Conservation (phyloP, 371 early-diverging fungal species). For the Chytridiales sp. region DNA sequence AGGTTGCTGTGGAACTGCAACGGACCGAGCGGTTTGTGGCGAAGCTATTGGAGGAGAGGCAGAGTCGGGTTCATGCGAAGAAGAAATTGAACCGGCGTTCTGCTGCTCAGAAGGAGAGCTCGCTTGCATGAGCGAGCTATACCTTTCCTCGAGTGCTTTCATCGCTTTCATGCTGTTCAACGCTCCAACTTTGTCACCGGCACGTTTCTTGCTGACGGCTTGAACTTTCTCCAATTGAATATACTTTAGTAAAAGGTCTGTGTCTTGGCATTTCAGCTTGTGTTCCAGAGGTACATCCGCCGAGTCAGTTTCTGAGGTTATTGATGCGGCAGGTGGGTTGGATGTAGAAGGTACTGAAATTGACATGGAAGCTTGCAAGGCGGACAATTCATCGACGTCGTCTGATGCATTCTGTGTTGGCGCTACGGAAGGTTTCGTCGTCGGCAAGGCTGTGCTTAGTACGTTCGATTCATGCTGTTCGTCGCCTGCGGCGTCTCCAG, state of each 20-base stretch:
- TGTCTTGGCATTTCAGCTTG: slow-evolving; percentile 23
- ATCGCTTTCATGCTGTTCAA: slow-evolving; percentile 18
- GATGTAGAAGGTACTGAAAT: slow-evolving; percentile 3
- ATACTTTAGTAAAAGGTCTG: slow-evolving; percentile 29
- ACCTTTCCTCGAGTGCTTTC: slow-evolving; percentile 27
- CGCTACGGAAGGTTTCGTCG: background rate
- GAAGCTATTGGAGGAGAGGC: no score
- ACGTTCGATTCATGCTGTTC: background rate
- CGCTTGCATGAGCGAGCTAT: background rate
- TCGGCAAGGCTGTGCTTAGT: background rate
- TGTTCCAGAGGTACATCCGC: slow-evolving; percentile 28
- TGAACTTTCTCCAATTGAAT: slow-evolving; percentile 33
- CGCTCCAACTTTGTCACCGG: slow-evolving; percentile 35
- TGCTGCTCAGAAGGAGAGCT: background rate
- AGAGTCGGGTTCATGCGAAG: background rate
- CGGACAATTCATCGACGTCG: slow-evolving; percentile 4
- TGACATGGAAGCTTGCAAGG: background rate
- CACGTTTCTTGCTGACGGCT: slow-evolving; percentile 34
- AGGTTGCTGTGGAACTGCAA: slow-evolving; percentile 1
- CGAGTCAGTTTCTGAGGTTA: background rate
- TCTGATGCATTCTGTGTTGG: background rate
- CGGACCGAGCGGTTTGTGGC: background rate
- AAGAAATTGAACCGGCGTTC: slow-evolving; percentile 3
- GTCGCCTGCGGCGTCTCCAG: slow-evolving; percentile 2
- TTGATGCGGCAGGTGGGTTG: background rate